These are phyloP conservation scores for Eucalyptus tenuipes DNA, from an alignment of 345 rosid species.

Conservation along the genomic window DNA sequence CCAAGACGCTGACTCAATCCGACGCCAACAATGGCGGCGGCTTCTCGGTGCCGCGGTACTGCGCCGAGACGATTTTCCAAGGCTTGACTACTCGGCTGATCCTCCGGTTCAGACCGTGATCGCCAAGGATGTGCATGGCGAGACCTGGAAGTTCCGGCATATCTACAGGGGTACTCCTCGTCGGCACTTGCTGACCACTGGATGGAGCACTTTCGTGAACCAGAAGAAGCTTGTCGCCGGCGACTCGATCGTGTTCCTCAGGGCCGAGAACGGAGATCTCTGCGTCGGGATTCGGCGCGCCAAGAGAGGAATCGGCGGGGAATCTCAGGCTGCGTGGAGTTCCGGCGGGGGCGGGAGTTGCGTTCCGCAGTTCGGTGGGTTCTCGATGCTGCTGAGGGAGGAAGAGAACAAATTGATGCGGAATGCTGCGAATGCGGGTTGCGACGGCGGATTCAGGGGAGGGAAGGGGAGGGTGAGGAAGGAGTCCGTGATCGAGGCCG, in stretches of 20 bases:
- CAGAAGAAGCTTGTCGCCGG: conserved; percentile 93
- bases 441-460: background rate
- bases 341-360: conserved; percentile 9
- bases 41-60: conserved; percentile 91
- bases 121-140: conserved; percentile 86
- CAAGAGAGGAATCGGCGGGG: conserved; percentile 42
- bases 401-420: conserved; percentile 34
- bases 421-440: background rate
- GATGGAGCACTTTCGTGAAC: conserved; percentile 94
- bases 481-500: conserved; percentile 71
- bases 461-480: conserved; percentile 40
- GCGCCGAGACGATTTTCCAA: conserved; percentile 90
- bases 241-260: conserved; percentile 81
- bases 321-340: conserved; percentile 30
- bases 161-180: conserved; percentile 95
- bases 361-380: conserved; percentile 24
- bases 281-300: conserved; percentile 82
- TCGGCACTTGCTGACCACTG: conserved; percentile 85
- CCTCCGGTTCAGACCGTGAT: conserved; percentile 91
- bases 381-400: conserved; percentile 50
- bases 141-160: conserved; percentile 89
- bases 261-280: conserved; percentile 73
- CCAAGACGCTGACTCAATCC: conserved; percentile 86
- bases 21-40: conserved; percentile 99
- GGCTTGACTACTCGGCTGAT: conserved; percentile 66